These are phyloP conservation scores for Acanthamoeba quina DNA, from an alignment of 208 protist genomes.

Conservation along the genomic window DNA sequence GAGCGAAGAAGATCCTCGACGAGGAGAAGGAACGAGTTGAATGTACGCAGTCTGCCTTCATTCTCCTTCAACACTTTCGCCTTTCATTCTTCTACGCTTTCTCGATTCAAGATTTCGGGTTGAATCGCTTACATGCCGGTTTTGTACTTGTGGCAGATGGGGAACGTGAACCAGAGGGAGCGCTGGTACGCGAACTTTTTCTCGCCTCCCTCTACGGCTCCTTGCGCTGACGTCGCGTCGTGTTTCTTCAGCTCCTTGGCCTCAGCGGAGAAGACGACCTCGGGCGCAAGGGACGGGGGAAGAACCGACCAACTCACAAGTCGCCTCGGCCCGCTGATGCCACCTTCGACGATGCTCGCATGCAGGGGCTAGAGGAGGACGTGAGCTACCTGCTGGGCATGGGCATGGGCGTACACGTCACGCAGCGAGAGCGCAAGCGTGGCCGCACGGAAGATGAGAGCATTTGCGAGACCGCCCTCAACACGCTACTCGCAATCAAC, in stretches of 20 bases:
- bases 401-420: conserved; percentile 12
- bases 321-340: not conserved
- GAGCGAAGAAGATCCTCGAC: conserved; percentile 40
- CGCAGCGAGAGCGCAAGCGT: not conserved
- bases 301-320: not conserved
- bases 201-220: too few species aligned
- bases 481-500: not conserved
- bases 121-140: not conserved
- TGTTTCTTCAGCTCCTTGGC: not conserved
- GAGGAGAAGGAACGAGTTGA: conserved; percentile 56
- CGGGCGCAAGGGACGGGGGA: not conserved
- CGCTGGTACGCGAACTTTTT: too few species aligned
- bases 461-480: not conserved
- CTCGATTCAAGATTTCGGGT: too few species aligned
- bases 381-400: conserved; percentile 40
- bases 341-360: not conserved
- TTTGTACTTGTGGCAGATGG: too few species aligned
- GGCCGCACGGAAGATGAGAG: not conserved
- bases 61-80: not conserved
- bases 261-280: not conserved
- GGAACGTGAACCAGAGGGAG: not conserved
- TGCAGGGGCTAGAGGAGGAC: conserved; percentile 45
- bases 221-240: not conserved
- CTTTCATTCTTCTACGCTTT: conserved; percentile 11
- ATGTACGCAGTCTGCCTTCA: not conserved